phyloP scores from a whole-genome alignment of 2,329 filamentous ascomycete species.

The Phyllosticta citrichinensis region DNA sequence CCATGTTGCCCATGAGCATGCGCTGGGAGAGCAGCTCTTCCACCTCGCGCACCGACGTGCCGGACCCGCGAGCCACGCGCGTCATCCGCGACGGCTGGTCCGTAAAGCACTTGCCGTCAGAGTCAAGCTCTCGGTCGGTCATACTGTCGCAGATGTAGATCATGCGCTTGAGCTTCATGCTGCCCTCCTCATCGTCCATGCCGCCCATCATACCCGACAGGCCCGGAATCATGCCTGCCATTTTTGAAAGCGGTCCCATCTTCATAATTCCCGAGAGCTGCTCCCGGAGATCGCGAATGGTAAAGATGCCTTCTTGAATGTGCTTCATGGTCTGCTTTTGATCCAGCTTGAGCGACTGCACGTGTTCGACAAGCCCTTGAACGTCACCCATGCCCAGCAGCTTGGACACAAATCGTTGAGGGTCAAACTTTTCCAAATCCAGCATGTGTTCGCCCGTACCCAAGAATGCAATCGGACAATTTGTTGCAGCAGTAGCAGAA shows the following conservation, averaged over 20 bases:
- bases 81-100: slow-evolving; percentile 91
- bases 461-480: slow-evolving; percentile 95
- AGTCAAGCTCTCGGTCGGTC: slow-evolving; percentile 92
- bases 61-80: slow-evolving; percentile 77
- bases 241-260: slow-evolving; percentile 94
- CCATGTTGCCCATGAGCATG: slow-evolving; percentile 98
- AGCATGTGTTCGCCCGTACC: slow-evolving; percentile 97
- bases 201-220: slow-evolving; percentile 88
- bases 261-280: slow-evolving; percentile 99
- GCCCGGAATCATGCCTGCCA: slow-evolving; percentile 97
- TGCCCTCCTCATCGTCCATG: slow-evolving; percentile 96
- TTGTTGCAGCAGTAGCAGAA: slow-evolving; percentile 89
- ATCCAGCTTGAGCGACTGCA: slow-evolving; percentile 88
- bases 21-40: slow-evolving; percentile 97
- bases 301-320: slow-evolving; percentile 93
- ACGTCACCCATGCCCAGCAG: slow-evolving; percentile 96
- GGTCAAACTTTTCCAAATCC: slow-evolving; percentile 85
- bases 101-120: slow-evolving; percentile 87
- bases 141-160: slow-evolving; percentile 98
- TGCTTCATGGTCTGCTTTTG: slow-evolving; percentile 99
- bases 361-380: slow-evolving; percentile 87
- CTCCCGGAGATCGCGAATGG: slow-evolving; percentile 84
- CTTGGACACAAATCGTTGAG: slow-evolving; percentile 87
- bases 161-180: slow-evolving; percentile 89
- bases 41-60: slow-evolving; percentile 83